phyloP scores from a whole-genome alignment of 768 basidiomycete genomes.

The Lactarius vividus region DNA sequence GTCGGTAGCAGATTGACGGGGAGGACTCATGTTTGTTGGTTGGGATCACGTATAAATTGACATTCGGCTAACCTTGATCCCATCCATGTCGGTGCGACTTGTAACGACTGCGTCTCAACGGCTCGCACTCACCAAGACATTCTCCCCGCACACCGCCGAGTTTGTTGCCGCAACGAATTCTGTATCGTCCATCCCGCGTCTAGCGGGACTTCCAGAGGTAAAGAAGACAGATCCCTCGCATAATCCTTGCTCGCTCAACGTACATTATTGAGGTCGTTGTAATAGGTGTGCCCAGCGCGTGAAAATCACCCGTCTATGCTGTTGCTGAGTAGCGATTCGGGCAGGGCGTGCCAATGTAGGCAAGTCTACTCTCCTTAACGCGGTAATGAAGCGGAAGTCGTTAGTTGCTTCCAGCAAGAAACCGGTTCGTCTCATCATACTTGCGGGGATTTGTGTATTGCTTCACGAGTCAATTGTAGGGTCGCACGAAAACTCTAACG shows the following conservation, averaged over 20 bases:
- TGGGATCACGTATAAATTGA: not conserved
- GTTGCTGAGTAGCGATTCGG: conserved; percentile 1
- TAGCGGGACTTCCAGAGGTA: conserved; percentile 30
- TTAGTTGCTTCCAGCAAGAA: conserved; percentile 66
- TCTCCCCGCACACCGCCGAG: conserved; percentile 20
- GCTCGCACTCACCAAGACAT: not conserved
- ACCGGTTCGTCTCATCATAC: conserved; percentile 47
- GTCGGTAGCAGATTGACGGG: conserved; percentile 31
- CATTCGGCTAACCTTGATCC: not conserved
- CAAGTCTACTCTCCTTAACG: conserved; percentile 72
- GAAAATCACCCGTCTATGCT: not conserved
- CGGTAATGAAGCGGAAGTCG: conserved; percentile 55
- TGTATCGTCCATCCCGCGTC: conserved; percentile 20
- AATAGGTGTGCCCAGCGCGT: conserved; percentile 23
- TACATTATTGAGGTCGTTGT: conserved; percentile 22
- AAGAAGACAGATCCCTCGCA: not conserved
- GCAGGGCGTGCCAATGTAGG: conserved; percentile 76
- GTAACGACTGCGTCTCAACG: conserved; percentile 1
- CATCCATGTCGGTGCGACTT: not conserved
- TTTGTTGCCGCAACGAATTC: conserved; percentile 28
- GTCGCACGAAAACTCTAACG: conserved; percentile 67
- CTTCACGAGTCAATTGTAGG: conserved; percentile 40
- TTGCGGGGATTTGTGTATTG: not conserved
- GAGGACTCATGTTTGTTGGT: not conserved
- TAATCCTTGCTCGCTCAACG: not conserved